Base-by-base conservation (phyloP, 2,329 filamentous ascomycete genomes). In the Ophiostoma pallidulum region DNA sequence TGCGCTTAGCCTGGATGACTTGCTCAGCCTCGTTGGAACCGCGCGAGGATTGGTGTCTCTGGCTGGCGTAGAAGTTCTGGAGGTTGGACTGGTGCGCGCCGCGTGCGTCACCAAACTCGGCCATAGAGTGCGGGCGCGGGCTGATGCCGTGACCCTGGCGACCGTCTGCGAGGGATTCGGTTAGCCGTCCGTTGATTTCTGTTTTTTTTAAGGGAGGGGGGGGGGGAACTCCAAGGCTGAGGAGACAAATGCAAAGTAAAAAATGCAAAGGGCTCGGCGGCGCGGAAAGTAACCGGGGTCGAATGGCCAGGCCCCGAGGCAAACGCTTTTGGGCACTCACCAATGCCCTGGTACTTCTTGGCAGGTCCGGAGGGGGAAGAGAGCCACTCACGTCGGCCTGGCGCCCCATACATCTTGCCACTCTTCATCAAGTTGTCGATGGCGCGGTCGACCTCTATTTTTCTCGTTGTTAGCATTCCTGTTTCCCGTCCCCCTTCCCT, bases 1-100 rank as follows among this genome's bases (percentile, higher is more conserved):
- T 86, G 74, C 92, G 88, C 79, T 97, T 97, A 62, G 89, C 90
- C 80, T 97, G 92, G 77, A 95, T 87, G 81, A 96, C 88, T 73
- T 96, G 90, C 73, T 97, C 92, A 67, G 89, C 87, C 73, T 97
- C 92, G 74, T 77, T 82, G 62, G 78, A 79, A 77, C 90, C 70
- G 77, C 88, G 71, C 74, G 88, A 73, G 74, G 78, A 80, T 70
- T 91, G 88, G 69, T 94, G 92, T 63, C 91, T 86, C 72, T 97
- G 92, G 59, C 81, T 82, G 63, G 89, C 87, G 69, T 96, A 97
- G 68, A 91, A 97, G 65, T 85, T 91, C 68, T 96, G 91, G 51
- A 92, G 75, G 66, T 92, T 90, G 56, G 85, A 80, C 63, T 84
- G 83, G 54, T 84, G 78, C 52, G 86, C 62, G 48, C 69, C 81